Conservation (phyloP, 768 basidiomycete genomes). For the Saitozyma sp. region DNA sequence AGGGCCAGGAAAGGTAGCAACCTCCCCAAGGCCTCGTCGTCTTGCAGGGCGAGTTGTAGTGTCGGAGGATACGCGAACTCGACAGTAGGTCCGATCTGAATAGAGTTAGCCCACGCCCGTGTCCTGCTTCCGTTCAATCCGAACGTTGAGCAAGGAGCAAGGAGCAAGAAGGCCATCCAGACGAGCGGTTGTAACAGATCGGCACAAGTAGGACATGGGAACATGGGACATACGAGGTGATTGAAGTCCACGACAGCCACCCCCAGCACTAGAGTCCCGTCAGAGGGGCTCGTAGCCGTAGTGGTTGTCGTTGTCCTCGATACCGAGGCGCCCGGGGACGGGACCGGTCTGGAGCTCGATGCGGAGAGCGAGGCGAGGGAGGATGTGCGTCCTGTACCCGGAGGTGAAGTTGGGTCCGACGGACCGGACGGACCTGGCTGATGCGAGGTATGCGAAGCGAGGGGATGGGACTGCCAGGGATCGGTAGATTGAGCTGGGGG, state of each 20-base stretch:
- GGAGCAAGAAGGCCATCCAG: neutral
- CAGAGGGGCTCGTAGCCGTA: slow-evolving; percentile 1
- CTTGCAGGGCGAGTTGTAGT: slow-evolving; percentile 59
- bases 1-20: slow-evolving; percentile 92
- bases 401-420: too few species aligned
- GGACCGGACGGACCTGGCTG: too few species aligned
- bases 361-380: too few species aligned
- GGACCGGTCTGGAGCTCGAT: too few species aligned
- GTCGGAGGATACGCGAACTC: slow-evolving; percentile 59
- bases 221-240: slow-evolving; percentile 66
- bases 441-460: too few species aligned
- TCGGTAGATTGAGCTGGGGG: too few species aligned
- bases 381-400: too few species aligned
- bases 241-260: slow-evolving; percentile 94
- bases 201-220: neutral
- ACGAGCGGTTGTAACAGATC: too few species aligned
- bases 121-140: neutral
- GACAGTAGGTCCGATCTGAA: slow-evolving; percentile 84
- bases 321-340: neutral
- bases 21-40: slow-evolving; percentile 79
- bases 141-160: neutral
- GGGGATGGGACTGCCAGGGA: too few species aligned
- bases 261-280: slow-evolving; percentile 61
- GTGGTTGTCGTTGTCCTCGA: slow-evolving; percentile 4
- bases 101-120: neutral